phyloP scores from a whole-genome alignment of 768 basidiomycete species.

The Macrocybe gigantea region DNA sequence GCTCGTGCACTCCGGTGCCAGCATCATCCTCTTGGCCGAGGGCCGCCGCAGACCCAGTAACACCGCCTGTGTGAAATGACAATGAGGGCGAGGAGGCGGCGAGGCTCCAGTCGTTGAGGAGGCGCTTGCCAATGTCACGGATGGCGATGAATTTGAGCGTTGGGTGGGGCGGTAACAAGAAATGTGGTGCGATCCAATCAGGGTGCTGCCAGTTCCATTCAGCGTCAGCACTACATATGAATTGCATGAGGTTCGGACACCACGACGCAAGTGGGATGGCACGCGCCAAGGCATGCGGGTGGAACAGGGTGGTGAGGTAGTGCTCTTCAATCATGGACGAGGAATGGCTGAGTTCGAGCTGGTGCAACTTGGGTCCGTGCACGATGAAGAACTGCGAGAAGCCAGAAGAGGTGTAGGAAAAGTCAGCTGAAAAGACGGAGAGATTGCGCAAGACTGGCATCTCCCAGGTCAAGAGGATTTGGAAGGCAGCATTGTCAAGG shows the following conservation, averaged over 20 bases:
- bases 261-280: constrained; percentile 52
- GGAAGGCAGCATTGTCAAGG: constrained; percentile 67
- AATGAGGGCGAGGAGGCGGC: too few relatives aligned
- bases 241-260: constrained; percentile 64
- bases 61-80: too few relatives aligned
- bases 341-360: constrained; percentile 71
- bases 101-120: constrained; percentile 36
- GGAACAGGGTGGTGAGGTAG: constrained; percentile 45
- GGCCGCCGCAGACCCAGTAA: not conserved
- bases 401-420: constrained; percentile 59
- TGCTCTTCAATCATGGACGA: constrained; percentile 63
- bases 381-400: constrained; percentile 61
- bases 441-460: constrained; percentile 61
- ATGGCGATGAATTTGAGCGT: constrained; percentile 63
- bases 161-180: constrained; percentile 61
- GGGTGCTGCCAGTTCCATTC: constrained; percentile 79
- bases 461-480: constrained; percentile 58
- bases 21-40: constrained; percentile 9
- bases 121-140: constrained; percentile 61
- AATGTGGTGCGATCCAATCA: constrained; percentile 77
- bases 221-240: constrained; percentile 72
- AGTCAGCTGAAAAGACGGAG: constrained; percentile 66
- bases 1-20: constrained; percentile 29
- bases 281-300: constrained; percentile 15
- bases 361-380: constrained; percentile 55